Evolutionary conservation across 2,329 filamentous ascomycete species (phyloP).

Genomic region (Fusarium secorum): DNA sequence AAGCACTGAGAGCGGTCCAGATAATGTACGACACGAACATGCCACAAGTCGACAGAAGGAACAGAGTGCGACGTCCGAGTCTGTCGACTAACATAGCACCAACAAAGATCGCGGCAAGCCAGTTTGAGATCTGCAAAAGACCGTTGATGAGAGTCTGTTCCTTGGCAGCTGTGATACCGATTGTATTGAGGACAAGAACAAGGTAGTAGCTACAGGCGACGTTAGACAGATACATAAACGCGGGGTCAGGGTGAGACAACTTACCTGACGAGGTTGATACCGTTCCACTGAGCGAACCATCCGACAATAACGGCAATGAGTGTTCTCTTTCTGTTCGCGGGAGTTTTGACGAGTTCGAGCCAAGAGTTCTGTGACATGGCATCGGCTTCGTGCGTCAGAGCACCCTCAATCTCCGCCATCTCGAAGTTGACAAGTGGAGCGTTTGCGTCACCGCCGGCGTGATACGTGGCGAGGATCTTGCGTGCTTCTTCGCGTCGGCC

Average conservation of each 20-base stretch:
- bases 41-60: conserved; percentile 48
- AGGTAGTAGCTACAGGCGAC: conserved; percentile 45
- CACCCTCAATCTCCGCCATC: conserved; percentile 51
- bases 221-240: background rate
- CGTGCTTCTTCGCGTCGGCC: conserved; percentile 48
- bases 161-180: conserved; percentile 50
- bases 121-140: conserved; percentile 48
- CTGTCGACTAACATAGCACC: conserved; percentile 51
- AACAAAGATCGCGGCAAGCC: conserved; percentile 48
- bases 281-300: conserved; percentile 37
- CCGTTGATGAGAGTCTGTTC: conserved; percentile 45
- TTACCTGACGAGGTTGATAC: conserved; percentile 30
- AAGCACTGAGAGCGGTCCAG: conserved; percentile 42
- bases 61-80: conserved; percentile 51
- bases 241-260: background rate
- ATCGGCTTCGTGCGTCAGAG: conserved; percentile 45
- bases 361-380: conserved; percentile 47
- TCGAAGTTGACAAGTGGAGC: conserved; percentile 53
- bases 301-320: conserved; percentile 35
- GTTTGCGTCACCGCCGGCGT: conserved; percentile 51
- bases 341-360: conserved; percentile 51
- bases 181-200: conserved; percentile 49
- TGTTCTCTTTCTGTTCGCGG: conserved; percentile 41
- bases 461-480: conserved; percentile 50
- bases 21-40: conserved; percentile 50